A percentile compares a stretch with the other conserved stretches of the same genome.
Evolutionary conservation across 202 grass and related monocot species (phyloP).

Genomic region (Carex arenaria): DNA sequence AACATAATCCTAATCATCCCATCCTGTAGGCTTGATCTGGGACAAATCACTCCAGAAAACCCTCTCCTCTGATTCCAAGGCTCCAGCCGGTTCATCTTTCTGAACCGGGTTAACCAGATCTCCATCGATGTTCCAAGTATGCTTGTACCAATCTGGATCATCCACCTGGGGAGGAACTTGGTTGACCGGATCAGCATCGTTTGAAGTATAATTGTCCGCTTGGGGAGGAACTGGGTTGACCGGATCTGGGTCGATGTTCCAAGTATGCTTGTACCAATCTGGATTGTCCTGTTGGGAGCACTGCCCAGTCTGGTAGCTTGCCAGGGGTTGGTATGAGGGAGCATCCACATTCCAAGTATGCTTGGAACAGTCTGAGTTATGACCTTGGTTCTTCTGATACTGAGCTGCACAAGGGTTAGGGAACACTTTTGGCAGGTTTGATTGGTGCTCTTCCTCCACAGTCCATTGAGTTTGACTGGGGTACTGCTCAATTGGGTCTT

Average conservation of each 20-base stretch:
- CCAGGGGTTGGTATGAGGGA: neutral
- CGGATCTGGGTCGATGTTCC: neutral
- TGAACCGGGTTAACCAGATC: neutral
- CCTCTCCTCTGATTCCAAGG: neutral
- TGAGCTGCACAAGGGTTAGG: neutral
- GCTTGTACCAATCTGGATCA: constrained; percentile 6
- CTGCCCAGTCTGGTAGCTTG: neutral
- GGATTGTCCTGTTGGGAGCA: neutral
- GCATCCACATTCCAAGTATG: constrained; percentile 19
- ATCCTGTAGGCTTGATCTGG: constrained; percentile 45
- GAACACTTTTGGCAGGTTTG: constrained; percentile 22
- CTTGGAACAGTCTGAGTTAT: neutral
- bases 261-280: neutral
- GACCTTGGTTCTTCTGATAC: neutral
- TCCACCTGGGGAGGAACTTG: neutral
- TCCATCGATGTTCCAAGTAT: neutral
- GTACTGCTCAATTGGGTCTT: constrained; percentile 19
- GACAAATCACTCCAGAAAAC: constrained; percentile 44
- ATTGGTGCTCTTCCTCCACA: constrained; percentile 13
- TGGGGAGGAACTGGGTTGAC: neutral
- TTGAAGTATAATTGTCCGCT: neutral
- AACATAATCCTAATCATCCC: constrained; percentile 40
- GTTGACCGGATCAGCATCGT: neutral
- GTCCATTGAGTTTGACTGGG: constrained; percentile 28
- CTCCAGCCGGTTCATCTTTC: neutral